These are phyloP conservation scores for Byssoonygena ceratinophila DNA, from an alignment of 2,329 filamentous ascomycete species.

Conservation along the genomic window DNA sequence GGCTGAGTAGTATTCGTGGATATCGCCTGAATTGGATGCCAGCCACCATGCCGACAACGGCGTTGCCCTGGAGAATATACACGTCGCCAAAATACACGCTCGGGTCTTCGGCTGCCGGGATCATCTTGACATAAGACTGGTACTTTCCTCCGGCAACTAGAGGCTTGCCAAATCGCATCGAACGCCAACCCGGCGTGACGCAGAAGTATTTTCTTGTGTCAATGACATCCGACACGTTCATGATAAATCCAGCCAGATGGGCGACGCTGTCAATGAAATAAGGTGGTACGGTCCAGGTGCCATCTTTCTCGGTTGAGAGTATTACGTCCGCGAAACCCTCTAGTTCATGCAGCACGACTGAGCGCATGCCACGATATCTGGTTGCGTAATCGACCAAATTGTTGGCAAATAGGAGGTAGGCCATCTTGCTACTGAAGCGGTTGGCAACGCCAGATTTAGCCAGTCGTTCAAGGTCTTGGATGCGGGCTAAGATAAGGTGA, in stretches of 20 bases:
- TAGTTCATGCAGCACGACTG: conserved; percentile 29
- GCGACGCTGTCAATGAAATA: conserved; percentile 29
- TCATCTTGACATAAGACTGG: conserved; percentile 27
- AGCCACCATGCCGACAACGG: conserved; percentile 25
- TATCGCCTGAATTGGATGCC: conserved; percentile 23
- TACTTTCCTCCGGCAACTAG: conserved; percentile 22
- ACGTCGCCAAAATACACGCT: conserved; percentile 23
- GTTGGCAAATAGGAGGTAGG: conserved; percentile 29
- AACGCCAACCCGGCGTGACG: conserved; percentile 30
- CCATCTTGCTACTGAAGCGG: conserved; percentile 25
- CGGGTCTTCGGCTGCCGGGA: conserved; percentile 25
- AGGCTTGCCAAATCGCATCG: conserved; percentile 20
- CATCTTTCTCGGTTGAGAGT: conserved; percentile 1
- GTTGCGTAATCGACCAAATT: conserved; percentile 27
- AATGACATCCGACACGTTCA: conserved; percentile 26
- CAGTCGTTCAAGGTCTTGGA: conserved; percentile 21
- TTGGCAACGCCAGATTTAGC: conserved; percentile 22
- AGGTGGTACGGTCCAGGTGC: conserved; percentile 19
- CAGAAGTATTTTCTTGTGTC: conserved; percentile 25
- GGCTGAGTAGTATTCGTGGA: conserved; percentile 30
- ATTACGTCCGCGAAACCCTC: conserved; percentile 21
- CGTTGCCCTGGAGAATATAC: conserved; percentile 23
- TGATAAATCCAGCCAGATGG: conserved; percentile 32
- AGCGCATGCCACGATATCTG: conserved; percentile 29
- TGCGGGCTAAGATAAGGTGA: conserved; percentile 22